Evolutionary conservation across 441 rosid species (phyloP).

Genomic region (Aleurites moluccanus): DNA sequence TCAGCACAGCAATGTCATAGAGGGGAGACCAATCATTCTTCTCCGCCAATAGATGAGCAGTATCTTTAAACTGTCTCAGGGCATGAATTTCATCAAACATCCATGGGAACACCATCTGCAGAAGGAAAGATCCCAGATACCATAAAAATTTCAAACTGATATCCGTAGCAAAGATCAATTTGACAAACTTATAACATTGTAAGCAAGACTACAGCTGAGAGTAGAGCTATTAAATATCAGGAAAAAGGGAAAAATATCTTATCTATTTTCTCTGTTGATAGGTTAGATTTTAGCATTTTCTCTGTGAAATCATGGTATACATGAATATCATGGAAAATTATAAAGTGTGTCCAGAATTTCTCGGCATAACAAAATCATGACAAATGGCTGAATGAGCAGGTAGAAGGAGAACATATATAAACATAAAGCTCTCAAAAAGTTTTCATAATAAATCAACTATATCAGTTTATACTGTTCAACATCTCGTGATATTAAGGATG

Average conservation of each 20-base stretch:
- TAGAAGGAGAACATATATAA: background rate
- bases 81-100: conserved; percentile 87
- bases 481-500: background rate
- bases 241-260: background rate
- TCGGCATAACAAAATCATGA: background rate
- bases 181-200: background rate
- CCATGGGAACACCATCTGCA: conserved; percentile 92
- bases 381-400: background rate
- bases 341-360: background rate
- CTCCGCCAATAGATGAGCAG: conserved; percentile 66
- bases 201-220: background rate
- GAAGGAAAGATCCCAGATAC: conserved; percentile 18
- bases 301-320: background rate
- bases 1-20: conserved; percentile 48
- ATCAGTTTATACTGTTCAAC: background rate
- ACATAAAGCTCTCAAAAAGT: background rate
- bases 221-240: background rate
- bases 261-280: background rate
- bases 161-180: background rate
- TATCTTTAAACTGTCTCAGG: conserved; percentile 66
- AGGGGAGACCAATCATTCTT: conserved; percentile 82
- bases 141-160: conserved; percentile 2
- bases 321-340: background rate
- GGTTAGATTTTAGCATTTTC: background rate
- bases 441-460: background rate